Percentiles rank a stretch among this genome's conserved stretches.
Evolutionary conservation across 139 green algal genomes (phyloP).

Genomic region (Chlamydomonas schloesseri): DNA sequence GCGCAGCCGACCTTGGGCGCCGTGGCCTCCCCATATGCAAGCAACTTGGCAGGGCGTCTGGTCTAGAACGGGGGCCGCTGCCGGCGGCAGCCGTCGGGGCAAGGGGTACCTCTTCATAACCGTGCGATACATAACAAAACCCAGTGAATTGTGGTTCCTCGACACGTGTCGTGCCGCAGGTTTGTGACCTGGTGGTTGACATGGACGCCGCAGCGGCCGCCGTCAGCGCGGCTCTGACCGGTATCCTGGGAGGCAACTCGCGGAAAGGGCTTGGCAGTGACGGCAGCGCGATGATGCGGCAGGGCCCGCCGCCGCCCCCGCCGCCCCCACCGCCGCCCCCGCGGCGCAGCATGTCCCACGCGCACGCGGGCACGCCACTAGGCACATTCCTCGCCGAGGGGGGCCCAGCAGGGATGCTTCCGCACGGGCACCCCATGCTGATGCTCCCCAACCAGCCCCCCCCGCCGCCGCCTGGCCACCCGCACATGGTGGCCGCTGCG

Average conservation of each 20-base stretch:
- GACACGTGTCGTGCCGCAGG: background rate
- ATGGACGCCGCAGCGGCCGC: constrained; percentile 18
- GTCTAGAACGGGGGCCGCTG: no score
- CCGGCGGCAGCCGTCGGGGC: no score
- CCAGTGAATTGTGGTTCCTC: no score
- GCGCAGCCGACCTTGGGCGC: no score
- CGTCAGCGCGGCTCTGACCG: constrained; percentile 33
- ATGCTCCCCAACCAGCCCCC: background rate
- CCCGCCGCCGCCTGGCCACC: background rate
- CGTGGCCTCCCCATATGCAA: no score
- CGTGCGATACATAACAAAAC: no score
- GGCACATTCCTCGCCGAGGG: background rate
- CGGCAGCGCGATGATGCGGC: background rate
- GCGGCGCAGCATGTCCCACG: background rate
- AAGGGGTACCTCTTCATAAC: no score
- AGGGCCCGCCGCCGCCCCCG: background rate
- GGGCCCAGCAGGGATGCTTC: no score
- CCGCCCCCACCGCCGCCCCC: background rate
- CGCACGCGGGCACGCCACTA: background rate
- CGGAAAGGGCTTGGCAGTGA: background rate
- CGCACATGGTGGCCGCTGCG: no score
- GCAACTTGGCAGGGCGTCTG: no score
- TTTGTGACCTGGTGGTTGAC: constrained; percentile 35
- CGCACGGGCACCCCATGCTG: background rate
- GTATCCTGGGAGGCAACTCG: background rate